Evolutionary conservation across 768 basidiomycete genomes (phyloP).

Genomic region (Suillus ampliporus): DNA sequence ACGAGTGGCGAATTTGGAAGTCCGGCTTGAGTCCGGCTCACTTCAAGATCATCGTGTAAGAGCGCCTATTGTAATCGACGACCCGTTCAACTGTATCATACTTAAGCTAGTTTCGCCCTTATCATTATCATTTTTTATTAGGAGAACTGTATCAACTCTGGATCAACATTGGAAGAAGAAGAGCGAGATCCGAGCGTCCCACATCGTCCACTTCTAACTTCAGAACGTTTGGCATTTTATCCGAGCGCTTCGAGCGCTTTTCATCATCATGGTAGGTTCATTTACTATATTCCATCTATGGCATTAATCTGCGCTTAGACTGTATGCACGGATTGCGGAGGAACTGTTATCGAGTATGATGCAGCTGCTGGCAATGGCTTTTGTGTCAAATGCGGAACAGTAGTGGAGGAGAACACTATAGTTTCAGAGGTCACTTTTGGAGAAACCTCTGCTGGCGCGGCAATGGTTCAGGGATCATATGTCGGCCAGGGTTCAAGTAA

Average conservation of each 20-base stretch:
- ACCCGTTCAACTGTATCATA: background rate
- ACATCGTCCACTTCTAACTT: background rate
- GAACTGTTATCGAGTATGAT: conserved; percentile 86
- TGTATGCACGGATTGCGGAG: conserved; percentile 78
- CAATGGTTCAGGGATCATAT: conserved; percentile 94
- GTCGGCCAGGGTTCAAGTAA: conserved; percentile 90
- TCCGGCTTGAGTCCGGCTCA: no score
- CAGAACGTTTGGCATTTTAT: background rate
- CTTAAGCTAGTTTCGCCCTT: background rate
- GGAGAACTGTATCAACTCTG: background rate
- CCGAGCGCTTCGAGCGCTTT: background rate
- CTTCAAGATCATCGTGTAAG: no score
- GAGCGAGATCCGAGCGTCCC: no score
- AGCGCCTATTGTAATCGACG: background rate
- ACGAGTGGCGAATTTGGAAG: no score
- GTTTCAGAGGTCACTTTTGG: conserved; percentile 95
- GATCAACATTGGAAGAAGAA: background rate
- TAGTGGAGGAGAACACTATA: conserved; percentile 92
- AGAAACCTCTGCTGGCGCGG: conserved; percentile 91
- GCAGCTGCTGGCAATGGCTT: conserved; percentile 84
- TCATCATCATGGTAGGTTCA: conserved; percentile 7
- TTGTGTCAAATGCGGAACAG: conserved; percentile 85
- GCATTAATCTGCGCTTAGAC: conserved; percentile 43
- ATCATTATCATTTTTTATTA: conserved; percentile 12
- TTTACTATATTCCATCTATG: background rate